Evolutionary conservation across 345 rosid species (phyloP).

Genomic region (Orychophragmus violaceus): DNA sequence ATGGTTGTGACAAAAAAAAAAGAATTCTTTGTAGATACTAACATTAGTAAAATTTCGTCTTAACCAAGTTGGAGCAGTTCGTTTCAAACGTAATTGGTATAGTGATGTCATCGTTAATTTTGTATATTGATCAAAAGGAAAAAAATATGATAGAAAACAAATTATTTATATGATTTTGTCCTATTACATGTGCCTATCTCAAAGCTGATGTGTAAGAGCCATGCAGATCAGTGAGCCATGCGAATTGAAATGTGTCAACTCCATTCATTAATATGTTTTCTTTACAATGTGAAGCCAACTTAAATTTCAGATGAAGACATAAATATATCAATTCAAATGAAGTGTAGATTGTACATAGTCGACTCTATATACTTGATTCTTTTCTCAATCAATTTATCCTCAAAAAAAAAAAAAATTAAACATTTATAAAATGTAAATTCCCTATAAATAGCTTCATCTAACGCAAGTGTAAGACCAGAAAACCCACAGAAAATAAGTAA

Average conservation of each 20-base stretch:
- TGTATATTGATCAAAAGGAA: neutral
- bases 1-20: too few relatives aligned
- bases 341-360: constrained; percentile 19
- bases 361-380: constrained; percentile 16
- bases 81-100: neutral
- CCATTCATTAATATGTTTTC: neutral
- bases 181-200: constrained; percentile 10
- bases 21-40: too few relatives aligned
- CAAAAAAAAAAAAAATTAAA: neutral
- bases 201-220: constrained; percentile 30
- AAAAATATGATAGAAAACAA: neutral
- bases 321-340: neutral
- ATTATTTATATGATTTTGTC: neutral
- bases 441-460: constrained; percentile 18
- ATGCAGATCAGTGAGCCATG: constrained; percentile 24
- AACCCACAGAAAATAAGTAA: neutral
- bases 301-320: neutral
- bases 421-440: neutral
- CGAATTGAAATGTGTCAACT: constrained; percentile 29
- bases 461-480: neutral
- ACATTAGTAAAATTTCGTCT: neutral
- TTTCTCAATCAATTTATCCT: neutral
- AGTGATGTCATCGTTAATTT: neutral
- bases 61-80: neutral
- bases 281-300: neutral